A percentile compares a stretch with the other conserved stretches of the same genome.
Evolutionary conservation across 2,329 filamentous ascomycete species (phyloP).

Genomic region (Apiospora kogelbergensis): DNA sequence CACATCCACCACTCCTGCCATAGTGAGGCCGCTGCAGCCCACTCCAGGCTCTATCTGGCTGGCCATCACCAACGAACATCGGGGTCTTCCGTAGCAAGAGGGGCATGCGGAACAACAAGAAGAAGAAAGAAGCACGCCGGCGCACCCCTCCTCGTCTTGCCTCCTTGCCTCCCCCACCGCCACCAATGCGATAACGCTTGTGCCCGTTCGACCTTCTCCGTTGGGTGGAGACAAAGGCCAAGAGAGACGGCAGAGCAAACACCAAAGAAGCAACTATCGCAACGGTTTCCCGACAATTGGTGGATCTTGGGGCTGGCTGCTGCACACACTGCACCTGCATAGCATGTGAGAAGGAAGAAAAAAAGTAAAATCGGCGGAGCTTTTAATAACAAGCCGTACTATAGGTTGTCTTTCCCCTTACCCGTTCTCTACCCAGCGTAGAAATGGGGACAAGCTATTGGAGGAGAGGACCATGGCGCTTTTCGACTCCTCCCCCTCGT

Average conservation of each 20-base stretch:
- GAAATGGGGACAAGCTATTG: background rate
- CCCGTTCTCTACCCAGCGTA: background rate
- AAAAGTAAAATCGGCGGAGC: conserved; percentile 3
- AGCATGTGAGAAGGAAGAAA: background rate
- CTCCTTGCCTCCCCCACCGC: background rate
- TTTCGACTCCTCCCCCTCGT: background rate
- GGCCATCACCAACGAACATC: background rate
- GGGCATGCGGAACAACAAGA: background rate
- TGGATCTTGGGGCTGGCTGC: background rate
- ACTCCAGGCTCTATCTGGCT: background rate
- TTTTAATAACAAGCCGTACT: background rate
- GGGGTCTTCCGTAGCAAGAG: background rate
- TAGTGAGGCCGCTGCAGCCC: background rate
- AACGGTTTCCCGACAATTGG: background rate
- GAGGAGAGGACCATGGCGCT: too few relatives aligned
- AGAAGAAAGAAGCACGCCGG: background rate
- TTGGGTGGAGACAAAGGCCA: background rate
- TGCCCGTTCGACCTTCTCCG: background rate
- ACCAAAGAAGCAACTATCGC: background rate
- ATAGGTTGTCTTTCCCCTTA: background rate
- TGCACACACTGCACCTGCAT: background rate
- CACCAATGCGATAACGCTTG: background rate
- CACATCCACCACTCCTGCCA: too few relatives aligned
- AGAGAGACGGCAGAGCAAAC: background rate
- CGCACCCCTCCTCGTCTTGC: background rate